Percentiles rank a stretch among this genome's conserved stretches.
phyloP scores from a whole-genome alignment of 176 grass and related monocot species.

The Lolium rigidum region DNA sequence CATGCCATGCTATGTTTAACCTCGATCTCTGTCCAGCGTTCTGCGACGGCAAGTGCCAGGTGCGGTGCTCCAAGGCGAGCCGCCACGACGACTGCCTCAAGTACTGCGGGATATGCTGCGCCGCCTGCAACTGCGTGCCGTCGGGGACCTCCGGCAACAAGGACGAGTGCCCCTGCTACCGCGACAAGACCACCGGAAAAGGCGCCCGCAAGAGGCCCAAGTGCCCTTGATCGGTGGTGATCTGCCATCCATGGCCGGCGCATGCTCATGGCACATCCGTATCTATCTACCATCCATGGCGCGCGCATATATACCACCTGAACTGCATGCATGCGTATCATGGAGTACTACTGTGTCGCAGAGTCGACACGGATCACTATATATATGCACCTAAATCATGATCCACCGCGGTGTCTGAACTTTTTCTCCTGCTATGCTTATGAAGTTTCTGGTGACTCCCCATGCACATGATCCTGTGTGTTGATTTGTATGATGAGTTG shows the following conservation, averaged over 20 bases:
- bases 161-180: conserved; percentile 97
- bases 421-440: not conserved
- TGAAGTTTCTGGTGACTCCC: not conserved
- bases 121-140: conserved; percentile 81
- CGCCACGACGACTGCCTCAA: conserved; percentile 84
- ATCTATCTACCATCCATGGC: not conserved
- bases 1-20: too few species aligned
- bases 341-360: too few species aligned
- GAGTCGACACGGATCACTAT: too few species aligned
- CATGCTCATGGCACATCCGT: too few species aligned
- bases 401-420: not conserved
- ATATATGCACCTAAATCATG: not conserved
- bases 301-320: not conserved
- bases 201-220: conserved; percentile 71
- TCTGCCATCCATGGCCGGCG: too few species aligned
- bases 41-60: conserved; percentile 78
- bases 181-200: conserved; percentile 79
- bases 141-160: conserved; percentile 83
- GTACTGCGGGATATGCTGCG: conserved; percentile 90
- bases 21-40: conserved; percentile 42
- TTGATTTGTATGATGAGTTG: not conserved
- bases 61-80: conserved; percentile 90
- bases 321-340: not conserved
- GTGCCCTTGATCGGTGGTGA: conserved; percentile 61
- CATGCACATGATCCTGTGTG: conserved; percentile 9